Evolutionary conservation across 495 filamentous ascomycete species (phyloP).

Genomic region (Penicillium nucicola): DNA sequence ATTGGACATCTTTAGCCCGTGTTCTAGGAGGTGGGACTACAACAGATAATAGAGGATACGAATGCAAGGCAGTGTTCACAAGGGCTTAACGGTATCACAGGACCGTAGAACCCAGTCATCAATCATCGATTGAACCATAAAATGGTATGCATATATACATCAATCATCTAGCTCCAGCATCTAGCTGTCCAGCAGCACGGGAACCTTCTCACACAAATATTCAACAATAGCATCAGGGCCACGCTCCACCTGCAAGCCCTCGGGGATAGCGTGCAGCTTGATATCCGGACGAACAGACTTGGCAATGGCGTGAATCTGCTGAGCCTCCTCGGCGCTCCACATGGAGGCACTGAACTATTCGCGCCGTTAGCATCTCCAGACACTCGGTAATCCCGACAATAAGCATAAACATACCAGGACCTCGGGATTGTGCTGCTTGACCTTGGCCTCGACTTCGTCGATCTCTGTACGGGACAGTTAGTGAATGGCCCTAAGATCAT

Average conservation of each 20-base stretch:
- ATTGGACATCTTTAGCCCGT: too few species aligned
- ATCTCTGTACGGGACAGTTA: conserved; percentile 34
- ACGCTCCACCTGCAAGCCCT: conserved; percentile 60
- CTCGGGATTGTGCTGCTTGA: conserved; percentile 47
- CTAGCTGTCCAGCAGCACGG: conserved; percentile 44
- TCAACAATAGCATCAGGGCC: conserved; percentile 66
- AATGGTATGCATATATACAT: neutral
- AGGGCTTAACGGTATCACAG: too few species aligned
- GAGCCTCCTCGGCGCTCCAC: conserved; percentile 60
- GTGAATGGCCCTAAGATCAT: neutral
- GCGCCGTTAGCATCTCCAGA: conserved; percentile 1
- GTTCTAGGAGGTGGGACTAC: too few species aligned
- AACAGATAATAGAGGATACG: too few species aligned
- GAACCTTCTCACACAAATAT: conserved; percentile 58
- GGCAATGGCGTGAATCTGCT: conserved; percentile 54
- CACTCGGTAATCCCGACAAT: conserved; percentile 11
- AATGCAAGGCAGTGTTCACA: too few species aligned
- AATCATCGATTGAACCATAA: neutral
- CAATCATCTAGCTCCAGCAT: neutral
- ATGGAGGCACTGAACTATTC: conserved; percentile 63
- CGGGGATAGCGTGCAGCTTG: conserved; percentile 59
- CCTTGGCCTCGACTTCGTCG: conserved; percentile 49
- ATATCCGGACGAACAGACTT: conserved; percentile 47
- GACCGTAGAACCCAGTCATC: neutral
- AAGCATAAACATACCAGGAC: conserved; percentile 48